phyloP scores from a whole-genome alignment of 257 asterid species.

The Lavandula angustifolia region DNA sequence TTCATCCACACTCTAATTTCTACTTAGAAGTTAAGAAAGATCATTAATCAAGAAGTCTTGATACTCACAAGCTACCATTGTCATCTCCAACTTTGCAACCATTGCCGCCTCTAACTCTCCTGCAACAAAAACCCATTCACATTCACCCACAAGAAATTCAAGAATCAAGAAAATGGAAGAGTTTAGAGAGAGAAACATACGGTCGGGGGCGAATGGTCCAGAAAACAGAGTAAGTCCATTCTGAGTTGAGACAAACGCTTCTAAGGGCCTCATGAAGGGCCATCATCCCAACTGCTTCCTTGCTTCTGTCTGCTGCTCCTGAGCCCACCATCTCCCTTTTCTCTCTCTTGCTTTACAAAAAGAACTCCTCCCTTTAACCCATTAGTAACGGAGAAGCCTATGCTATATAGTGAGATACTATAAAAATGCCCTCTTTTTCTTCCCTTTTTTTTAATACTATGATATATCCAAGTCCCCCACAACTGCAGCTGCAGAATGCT shows the following conservation, averaged over 20 bases:
- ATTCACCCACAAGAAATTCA: constrained; percentile 2
- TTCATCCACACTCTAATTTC: background rate
- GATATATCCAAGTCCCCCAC: constrained; percentile 33
- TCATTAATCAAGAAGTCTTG: background rate
- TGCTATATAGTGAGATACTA: constrained; percentile 26
- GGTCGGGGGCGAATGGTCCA: constrained; percentile 99
- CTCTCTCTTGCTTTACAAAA: constrained; percentile 27
- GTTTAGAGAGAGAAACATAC: constrained; percentile 43
- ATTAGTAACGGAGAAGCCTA: background rate
- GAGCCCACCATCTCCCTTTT: constrained; percentile 92
- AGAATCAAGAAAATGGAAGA: constrained; percentile 28
- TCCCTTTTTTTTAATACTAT: background rate
- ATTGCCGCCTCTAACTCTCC: constrained; percentile 95
- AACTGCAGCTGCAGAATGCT: constrained; percentile 32
- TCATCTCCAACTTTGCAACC: constrained; percentile 99
- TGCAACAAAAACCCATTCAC: constrained; percentile 40
- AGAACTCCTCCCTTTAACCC: constrained; percentile 25
- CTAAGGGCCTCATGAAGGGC: constrained; percentile 99
- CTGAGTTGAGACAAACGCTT: constrained; percentile 90
- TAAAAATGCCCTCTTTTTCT: constrained; percentile 5
- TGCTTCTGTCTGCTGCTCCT: constrained; percentile 93
- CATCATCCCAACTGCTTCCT: constrained; percentile 99
- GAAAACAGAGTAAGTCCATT: constrained; percentile 99
- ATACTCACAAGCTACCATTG: constrained; percentile 95
- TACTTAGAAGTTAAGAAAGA: background rate